A percentile compares a stretch with the other conserved stretches of the same genome.
These are phyloP conservation scores for Hibiscus tridactylites DNA, from an alignment of 345 rosid species.

Conservation along the genomic window DNA sequence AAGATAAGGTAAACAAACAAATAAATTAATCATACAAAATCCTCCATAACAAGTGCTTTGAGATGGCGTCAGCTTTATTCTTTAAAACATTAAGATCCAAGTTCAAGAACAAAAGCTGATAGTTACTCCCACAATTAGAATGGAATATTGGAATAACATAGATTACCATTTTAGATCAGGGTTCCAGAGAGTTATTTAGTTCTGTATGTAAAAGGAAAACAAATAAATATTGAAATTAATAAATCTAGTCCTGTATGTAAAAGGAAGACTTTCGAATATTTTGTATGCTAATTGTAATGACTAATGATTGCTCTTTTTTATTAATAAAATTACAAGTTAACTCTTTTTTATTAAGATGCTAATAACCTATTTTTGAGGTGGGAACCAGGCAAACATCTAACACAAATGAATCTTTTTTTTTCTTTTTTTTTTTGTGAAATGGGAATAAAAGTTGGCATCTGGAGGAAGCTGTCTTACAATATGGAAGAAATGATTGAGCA, in stretches of 20 bases:
- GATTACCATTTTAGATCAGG: background rate
- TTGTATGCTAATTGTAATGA: background rate
- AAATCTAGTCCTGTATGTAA: too few relatives aligned
- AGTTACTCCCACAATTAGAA: background rate
- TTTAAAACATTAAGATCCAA: background rate
- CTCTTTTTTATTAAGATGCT: background rate
- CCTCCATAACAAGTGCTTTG: background rate
- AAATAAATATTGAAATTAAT: background rate
- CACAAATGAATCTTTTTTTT: background rate
- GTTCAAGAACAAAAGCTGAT: background rate
- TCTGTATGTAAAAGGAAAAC: background rate
- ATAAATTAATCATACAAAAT: slow-evolving; percentile 4
- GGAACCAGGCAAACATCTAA: background rate
- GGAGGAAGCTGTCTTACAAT: slow-evolving; percentile 50
- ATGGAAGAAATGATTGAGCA: slow-evolving; percentile 73
- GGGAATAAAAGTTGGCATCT: background rate
- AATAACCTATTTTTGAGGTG: background rate
- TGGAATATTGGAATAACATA: slow-evolving; percentile 5
- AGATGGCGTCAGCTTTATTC: background rate
- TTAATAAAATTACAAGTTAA: background rate
- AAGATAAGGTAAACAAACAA: slow-evolving; percentile 7
- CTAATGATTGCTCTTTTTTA: background rate
- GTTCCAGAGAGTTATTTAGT: background rate
- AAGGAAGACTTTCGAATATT: background rate
- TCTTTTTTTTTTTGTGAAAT: background rate